These are phyloP conservation scores for Trichosanthes cucumerina DNA, from an alignment of 306 rosid genomes.

Conservation along the genomic window DNA sequence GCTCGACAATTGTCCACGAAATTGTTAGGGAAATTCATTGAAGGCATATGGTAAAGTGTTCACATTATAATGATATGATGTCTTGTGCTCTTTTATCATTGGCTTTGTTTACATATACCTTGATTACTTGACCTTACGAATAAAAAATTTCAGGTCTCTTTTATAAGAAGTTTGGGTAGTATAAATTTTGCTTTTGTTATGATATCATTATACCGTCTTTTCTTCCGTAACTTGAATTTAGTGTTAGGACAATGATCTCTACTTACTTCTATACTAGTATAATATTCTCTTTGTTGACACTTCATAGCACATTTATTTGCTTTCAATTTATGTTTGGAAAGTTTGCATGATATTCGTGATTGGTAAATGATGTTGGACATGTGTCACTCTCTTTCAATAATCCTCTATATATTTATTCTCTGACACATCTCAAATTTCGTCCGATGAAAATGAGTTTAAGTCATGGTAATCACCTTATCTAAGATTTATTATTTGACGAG, in stretches of 20 bases:
- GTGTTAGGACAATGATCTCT: background rate
- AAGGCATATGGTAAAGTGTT: conserved; percentile 67
- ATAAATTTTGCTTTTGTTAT: background rate
- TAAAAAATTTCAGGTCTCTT: background rate
- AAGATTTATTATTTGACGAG: background rate
- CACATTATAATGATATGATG: background rate
- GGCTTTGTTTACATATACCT: background rate
- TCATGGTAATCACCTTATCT: background rate
- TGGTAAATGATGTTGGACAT: background rate
- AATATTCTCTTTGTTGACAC: background rate
- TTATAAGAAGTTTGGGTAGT: background rate
- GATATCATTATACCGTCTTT: background rate
- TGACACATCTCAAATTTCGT: background rate
- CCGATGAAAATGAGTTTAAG: background rate
- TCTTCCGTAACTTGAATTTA: background rate
- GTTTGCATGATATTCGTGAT: background rate
- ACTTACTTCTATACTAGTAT: background rate
- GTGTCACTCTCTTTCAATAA: background rate
- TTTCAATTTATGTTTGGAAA: background rate
- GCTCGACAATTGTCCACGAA: conserved; percentile 59
- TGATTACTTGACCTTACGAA: background rate
- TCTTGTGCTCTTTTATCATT: background rate
- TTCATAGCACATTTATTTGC: background rate
- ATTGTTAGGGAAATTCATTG: conserved; percentile 76
- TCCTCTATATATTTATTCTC: background rate